Percentiles rank a stretch among this genome's conserved stretches.
Evolutionary conservation across 2,329 filamentous ascomycete genomes (phyloP).

Genomic region (Fusarium cicatricum): DNA sequence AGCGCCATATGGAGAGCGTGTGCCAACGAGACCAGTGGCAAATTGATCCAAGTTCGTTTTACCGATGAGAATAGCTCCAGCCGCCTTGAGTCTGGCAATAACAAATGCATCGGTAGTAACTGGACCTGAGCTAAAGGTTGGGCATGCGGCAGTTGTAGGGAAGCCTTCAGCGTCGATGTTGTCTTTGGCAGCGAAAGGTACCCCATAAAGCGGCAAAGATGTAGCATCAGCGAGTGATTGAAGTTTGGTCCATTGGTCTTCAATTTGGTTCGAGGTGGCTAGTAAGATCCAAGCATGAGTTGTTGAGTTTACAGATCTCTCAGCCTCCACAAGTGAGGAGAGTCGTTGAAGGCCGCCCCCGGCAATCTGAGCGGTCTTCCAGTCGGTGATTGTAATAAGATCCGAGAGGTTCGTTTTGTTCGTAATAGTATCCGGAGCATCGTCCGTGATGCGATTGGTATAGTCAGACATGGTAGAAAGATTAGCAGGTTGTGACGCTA

Average conservation of each 20-base stretch:
- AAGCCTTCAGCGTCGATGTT: conserved; percentile 62
- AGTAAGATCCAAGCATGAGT: conserved; percentile 46
- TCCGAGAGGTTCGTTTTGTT: not conserved
- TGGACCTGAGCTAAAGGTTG: conserved; percentile 55
- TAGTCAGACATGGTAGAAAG: not conserved
- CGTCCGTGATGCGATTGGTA: not conserved
- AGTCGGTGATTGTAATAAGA: conserved; percentile 37
- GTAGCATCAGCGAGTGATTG: conserved; percentile 10
- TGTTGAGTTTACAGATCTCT: conserved; percentile 24
- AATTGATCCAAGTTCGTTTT: conserved; percentile 70
- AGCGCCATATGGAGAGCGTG: conserved; percentile 66
- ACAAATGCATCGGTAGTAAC: conserved; percentile 56
- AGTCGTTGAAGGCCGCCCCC: conserved; percentile 43
- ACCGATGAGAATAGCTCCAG: conserved; percentile 65
- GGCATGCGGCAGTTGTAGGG: conserved; percentile 62
- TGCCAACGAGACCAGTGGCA: conserved; percentile 68
- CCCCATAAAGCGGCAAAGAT: conserved; percentile 60
- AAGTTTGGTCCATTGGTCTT: conserved; percentile 28
- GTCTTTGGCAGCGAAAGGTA: conserved; percentile 66
- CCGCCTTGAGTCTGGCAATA: conserved; percentile 57
- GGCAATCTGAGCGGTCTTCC: conserved; percentile 38
- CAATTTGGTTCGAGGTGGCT: conserved; percentile 41
- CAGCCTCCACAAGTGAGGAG: conserved; percentile 33
- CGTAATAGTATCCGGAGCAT: not conserved
- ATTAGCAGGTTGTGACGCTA: not conserved